These are phyloP conservation scores for Sinapis alba DNA, from an alignment of 441 rosid species.

Conservation along the genomic window DNA sequence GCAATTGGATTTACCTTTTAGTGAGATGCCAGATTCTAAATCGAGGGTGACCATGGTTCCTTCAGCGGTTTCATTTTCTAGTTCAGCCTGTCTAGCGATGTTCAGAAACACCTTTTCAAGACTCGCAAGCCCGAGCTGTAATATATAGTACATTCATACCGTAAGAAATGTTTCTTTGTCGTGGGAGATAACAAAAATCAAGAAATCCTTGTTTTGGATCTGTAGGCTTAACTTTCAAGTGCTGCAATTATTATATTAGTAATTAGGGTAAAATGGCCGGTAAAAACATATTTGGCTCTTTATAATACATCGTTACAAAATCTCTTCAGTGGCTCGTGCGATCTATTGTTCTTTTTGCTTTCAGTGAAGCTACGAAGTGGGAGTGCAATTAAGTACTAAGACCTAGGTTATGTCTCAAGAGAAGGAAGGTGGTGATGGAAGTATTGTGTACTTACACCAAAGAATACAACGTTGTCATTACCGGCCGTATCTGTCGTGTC, in stretches of 20 bases:
- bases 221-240: conserved; percentile 57
- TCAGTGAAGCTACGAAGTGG: conserved; percentile 70
- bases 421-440: not conserved
- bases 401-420: not conserved
- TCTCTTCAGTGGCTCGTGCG: conserved; percentile 57
- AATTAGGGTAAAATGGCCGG: not conserved
- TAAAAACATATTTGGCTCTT: not conserved
- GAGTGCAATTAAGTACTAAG: conserved; percentile 28
- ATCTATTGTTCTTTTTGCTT: conserved; percentile 24
- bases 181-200: conserved; percentile 85
- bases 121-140: conserved; percentile 83
- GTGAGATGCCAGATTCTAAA: conserved; percentile 60
- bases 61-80: conserved; percentile 78
- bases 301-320: conserved; percentile 63
- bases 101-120: conserved; percentile 93
- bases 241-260: conserved; percentile 45
- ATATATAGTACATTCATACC: conserved; percentile 42
- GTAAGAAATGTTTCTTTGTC: conserved; percentile 65
- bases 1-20: conserved; percentile 48
- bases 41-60: conserved; percentile 63
- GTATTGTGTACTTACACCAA: not conserved
- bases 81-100: conserved; percentile 83
- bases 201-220: conserved; percentile 75
- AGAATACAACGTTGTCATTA: not conserved
- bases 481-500: not conserved